A percentile compares a stretch with the other conserved stretches of the same genome.
Conservation (phyloP, 192 early-diverging fungal species). For the Gamsiella multidivaricata region DNA sequence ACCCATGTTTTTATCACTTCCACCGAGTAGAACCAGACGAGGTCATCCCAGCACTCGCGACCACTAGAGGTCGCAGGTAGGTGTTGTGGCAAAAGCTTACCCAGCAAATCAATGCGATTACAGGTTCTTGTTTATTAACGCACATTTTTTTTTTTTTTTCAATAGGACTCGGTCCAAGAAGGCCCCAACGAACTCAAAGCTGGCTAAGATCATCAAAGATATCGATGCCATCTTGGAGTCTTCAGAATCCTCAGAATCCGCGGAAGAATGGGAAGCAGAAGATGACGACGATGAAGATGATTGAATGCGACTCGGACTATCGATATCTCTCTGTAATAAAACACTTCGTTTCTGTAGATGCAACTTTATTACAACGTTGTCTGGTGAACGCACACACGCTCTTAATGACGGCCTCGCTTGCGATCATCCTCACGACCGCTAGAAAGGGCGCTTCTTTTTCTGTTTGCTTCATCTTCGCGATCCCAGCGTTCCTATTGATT, state of each 20-base stretch:
- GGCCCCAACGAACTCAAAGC: not conserved
- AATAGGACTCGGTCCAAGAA: constrained; percentile 1
- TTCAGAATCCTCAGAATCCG: constrained; percentile 23
- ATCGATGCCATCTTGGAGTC: constrained; percentile 40
- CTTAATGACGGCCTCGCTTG: constrained; percentile 44
- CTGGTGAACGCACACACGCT: no score
- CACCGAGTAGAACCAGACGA: not conserved
- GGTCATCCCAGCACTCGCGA: not conserved
- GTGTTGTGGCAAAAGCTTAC: not conserved
- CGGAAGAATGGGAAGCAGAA: constrained; percentile 6
- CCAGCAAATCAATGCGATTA: no score
- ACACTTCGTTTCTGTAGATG: no score
- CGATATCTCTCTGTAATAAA: not conserved
- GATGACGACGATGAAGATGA: not conserved
- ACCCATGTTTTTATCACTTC: not conserved
- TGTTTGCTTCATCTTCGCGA: constrained; percentile 44
- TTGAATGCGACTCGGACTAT: no score
- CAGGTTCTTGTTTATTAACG: no score
- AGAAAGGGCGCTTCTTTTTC: constrained; percentile 38
- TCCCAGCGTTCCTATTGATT: constrained; percentile 47
- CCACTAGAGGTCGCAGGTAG: not conserved
- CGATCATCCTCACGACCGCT: constrained; percentile 46
- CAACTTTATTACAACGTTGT: no score
- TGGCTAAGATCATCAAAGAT: constrained; percentile 38
- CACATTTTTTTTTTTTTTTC: no score